Base-by-base conservation (phyloP, 2,329 filamentous ascomycete species). In the Nigrospora osmanthi region DNA sequence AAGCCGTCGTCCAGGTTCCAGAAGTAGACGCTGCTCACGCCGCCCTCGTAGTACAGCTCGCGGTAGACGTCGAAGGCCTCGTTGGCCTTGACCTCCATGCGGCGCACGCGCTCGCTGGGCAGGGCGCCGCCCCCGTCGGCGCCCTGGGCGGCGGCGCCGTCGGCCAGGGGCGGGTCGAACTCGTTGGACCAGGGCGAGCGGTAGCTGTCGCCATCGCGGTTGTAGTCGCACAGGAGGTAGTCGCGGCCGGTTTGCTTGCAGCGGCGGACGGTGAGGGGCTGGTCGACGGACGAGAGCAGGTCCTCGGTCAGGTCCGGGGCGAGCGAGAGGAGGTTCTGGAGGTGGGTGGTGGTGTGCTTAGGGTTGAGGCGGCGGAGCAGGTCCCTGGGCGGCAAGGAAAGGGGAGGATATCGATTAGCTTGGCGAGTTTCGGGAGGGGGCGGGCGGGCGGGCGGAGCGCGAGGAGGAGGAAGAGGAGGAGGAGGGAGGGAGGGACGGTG, bases 1-100 rank as follows among this genome's bases (percentile, higher is more conserved):
- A 98, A 98, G 10, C 93, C 93, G 66, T 98, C 93, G 58, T 98
- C 93, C 63, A 97, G 71, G 63, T 96, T 93, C 93, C 93, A 98
- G 51, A 98, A 87, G 68, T 98, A 98, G 35, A 97, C 93, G 61
- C 87, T 94, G 55, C 88, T 93, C 49, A 95, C 88, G 28, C 93
- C 91, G 4, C 93, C 93, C 71, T 97, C 93, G 62, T 95, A 95
- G 71, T 95, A 98, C 68, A 98, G 71, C 66, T 97, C 91, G 51
- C 93, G 75, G 69, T 98, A 98, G 44, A 97, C 83, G 67, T 98
- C 93, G 69, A 98, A 95, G 6, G 89, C 91, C 67, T 95, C 89
- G 63, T 97, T 97, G 44, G 93, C 89, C 60, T 83, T 83, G 61
- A 97, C 69, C 73, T 98, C 93, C 81, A 97, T 91, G 71, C 87